A percentile compares a stretch with the other conserved stretches of the same genome.
Conservation (phyloP, 495 filamentous ascomycete species). For the Choiromyces venosus region DNA sequence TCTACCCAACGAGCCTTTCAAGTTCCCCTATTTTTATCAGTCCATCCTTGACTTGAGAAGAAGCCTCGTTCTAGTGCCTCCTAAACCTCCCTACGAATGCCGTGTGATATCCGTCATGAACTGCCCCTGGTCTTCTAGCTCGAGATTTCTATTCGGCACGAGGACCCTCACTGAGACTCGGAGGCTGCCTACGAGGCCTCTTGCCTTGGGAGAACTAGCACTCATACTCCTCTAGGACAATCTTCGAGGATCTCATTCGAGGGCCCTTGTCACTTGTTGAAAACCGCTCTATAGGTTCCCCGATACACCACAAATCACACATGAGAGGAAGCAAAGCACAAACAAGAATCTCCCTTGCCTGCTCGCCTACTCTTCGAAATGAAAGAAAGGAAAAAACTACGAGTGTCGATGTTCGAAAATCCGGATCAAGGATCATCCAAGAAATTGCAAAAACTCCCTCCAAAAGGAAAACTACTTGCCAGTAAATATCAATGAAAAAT, state of each 20-base stretch:
- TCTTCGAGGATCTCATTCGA: not conserved
- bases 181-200: not conserved
- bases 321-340: not conserved
- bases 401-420: not conserved
- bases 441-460: not conserved
- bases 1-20: not conserved
- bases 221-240: not conserved
- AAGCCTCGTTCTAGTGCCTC: not conserved
- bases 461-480: not conserved
- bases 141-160: not conserved
- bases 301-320: not conserved
- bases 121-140: not conserved
- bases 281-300: not conserved
- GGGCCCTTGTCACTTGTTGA: not conserved
- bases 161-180: not conserved
- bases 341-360: not conserved
- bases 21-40: not conserved
- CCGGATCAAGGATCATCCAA: not conserved
- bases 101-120: not conserved
- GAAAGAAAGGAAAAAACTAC: not conserved
- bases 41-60: not conserved
- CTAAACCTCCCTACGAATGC: not conserved
- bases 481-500: not conserved
- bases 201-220: not conserved
- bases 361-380: not conserved